Base-by-base conservation (phyloP, 108 stramenopile genomes). In the Epipyxis sp. region DNA sequence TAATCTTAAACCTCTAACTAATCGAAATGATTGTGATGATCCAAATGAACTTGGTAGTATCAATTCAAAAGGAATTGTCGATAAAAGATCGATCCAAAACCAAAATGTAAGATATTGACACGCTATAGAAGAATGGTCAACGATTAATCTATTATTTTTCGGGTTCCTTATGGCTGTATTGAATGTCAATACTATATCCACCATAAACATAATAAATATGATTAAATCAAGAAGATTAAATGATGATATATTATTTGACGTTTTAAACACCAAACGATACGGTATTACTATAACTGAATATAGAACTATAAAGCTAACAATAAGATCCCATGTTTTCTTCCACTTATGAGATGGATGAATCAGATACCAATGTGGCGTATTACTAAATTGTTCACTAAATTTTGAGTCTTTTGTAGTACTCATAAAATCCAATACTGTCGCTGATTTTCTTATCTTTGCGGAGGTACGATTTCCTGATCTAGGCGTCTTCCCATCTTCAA, bases 121-220 rank as follows among this genome's bases (percentile, higher is more conserved):
- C 16, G 39, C 35, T 35, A 78, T 78, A 16, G 25, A 1, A 30
- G 25, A 1, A 35, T 43, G 59, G 16, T 42, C 3, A 41, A 35
- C 16, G 13, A 34, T 37, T 32, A 54, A 74, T 57, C 27, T 57
- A 10, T 74, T 42, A 16, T 27, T 57, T 32, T 27, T 6, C 20
- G 54, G 72, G 54, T 59, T 39, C 25, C 68, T n/a, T 58, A 79
- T 83, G 29, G 84, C 87, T 40, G 87, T 88, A 67, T 83, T 59
- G 1, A 88, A 84, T 54, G 71, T 88, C 58, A 88, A 46, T n/a
- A 80, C 1, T 39, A 89, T 65, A 76, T 89, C 88, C 6, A 80
- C 16, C 1, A 81, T 20, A 69, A 89, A 89, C 13, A 82, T 45
- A 3, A 67, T 65, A 76, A 81, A 80, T 1, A 86, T 30, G 45